phyloP scores from a whole-genome alignment of 1,284 basidiomycete species.

The Amylostereum areolatum region DNA sequence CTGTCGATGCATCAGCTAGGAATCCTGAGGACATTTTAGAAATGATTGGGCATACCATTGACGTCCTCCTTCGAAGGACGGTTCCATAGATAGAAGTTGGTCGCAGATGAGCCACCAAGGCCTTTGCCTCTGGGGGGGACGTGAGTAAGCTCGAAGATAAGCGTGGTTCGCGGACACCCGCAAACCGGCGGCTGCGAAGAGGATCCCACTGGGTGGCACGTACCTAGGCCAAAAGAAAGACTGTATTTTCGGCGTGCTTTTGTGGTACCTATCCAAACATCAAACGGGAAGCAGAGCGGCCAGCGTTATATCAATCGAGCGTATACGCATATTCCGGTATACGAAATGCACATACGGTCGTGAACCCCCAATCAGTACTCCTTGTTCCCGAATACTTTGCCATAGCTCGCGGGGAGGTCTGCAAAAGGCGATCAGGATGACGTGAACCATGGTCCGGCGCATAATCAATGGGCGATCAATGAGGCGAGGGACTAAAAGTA shows the following conservation, averaged over 20 bases:
- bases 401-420: conserved; percentile 1
- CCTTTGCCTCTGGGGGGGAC: conserved; percentile 14
- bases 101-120: conserved; percentile 21
- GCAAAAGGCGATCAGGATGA: not conserved
- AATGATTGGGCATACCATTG: conserved; percentile 6
- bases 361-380: conserved; percentile 24
- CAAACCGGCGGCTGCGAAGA: no score
- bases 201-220: not conserved
- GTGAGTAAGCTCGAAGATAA: not conserved
- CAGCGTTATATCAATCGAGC: no score
- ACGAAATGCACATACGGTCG: conserved; percentile 15
- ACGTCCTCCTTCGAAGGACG: conserved; percentile 18
- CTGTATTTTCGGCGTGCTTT: conserved; percentile 6
- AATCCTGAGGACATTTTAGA: no score
- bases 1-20: not conserved
- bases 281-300: not conserved
- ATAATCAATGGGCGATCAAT: no score
- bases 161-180: not conserved
- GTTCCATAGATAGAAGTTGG: conserved; percentile 16
- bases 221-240: conserved; percentile 11
- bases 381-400: conserved; percentile 12
- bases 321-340: no score
- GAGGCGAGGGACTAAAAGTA: no score
- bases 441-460: no score
- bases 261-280: conserved; percentile 5